Evolutionary conservation across 1,139 yeast species (phyloP).

Genomic region (Yamadazyma atmosphaerica): DNA sequence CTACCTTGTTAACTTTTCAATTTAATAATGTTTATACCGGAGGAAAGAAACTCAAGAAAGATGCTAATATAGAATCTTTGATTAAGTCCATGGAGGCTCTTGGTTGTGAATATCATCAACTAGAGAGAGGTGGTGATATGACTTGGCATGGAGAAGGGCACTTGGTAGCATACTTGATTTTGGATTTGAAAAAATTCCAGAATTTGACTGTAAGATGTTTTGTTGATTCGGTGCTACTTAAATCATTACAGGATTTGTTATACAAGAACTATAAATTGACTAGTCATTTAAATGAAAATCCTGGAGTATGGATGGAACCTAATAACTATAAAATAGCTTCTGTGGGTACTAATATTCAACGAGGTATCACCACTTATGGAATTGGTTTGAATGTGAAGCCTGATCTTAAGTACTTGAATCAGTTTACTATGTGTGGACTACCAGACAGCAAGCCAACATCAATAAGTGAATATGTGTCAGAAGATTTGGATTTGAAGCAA

Average conservation of each 20-base stretch:
- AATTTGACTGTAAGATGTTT: slow-evolving; percentile 71
- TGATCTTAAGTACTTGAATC: slow-evolving; percentile 68
- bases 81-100: slow-evolving; percentile 40
- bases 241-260: slow-evolving; percentile 58
- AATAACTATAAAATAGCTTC: slow-evolving; percentile 72
- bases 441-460: slow-evolving; percentile 52
- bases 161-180: slow-evolving; percentile 76
- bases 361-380: slow-evolving; percentile 89
- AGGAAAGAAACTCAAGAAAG: slow-evolving; percentile 72
- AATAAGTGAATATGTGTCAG: slow-evolving; percentile 24
- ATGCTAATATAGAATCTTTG: slow-evolving; percentile 33
- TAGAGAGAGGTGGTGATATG: slow-evolving; percentile 94
- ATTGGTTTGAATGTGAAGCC: slow-evolving; percentile 78
- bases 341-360: slow-evolving; percentile 81
- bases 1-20: slow-evolving; percentile 74
- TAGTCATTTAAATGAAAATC: slow-evolving; percentile 58
- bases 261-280: slow-evolving; percentile 43
- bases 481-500: slow-evolving; percentile 30
- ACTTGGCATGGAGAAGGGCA: slow-evolving; percentile 98
- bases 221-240: slow-evolving; percentile 67
- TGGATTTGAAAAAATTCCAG: slow-evolving; percentile 67
- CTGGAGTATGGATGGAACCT: slow-evolving; percentile 82
- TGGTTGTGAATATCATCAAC: slow-evolving; percentile 59
- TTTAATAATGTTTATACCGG: slow-evolving; percentile 86
- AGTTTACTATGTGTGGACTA: slow-evolving; percentile 84